Conservation (phyloP, 148 eudicot genomes). For the Fagopyrum tataricum region DNA sequence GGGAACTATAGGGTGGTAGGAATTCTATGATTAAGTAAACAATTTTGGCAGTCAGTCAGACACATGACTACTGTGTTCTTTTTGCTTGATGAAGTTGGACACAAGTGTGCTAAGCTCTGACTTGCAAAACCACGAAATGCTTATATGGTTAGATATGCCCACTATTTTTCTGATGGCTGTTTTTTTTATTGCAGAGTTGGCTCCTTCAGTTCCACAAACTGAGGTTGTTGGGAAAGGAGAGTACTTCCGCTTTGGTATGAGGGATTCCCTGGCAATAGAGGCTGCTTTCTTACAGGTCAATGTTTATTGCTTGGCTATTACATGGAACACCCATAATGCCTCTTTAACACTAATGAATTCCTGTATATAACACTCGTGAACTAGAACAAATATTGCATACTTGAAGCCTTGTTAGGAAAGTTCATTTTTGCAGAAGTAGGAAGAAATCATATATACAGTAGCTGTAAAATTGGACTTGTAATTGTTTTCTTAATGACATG, state of each 20-base stretch:
- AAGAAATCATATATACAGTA: not conserved
- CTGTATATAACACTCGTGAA: not conserved
- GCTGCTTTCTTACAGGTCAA: slow-evolving; percentile 94
- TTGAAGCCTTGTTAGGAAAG: not conserved
- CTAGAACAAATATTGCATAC: not conserved
- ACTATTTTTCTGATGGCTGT: not conserved
- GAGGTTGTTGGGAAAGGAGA: slow-evolving; percentile 95
- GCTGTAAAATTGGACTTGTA: not conserved
- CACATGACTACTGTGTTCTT: not conserved
- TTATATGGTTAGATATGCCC: not conserved
- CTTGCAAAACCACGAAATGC: not conserved
- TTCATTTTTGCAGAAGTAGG: not conserved
- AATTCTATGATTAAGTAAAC: not conserved
- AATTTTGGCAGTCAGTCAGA: not conserved
- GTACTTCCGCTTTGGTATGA: slow-evolving; percentile 93
- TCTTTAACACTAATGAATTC: not conserved
- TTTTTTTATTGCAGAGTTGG: slow-evolving; percentile 46
- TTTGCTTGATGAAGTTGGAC: not conserved
- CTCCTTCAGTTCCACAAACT: slow-evolving; percentile 76
- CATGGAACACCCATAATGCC: not conserved
- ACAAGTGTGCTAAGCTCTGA: not conserved
- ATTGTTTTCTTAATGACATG: not conserved
- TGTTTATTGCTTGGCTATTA: slow-evolving; percentile 4
- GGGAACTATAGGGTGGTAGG: not conserved
- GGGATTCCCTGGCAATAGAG: slow-evolving; percentile 97